These are phyloP conservation scores for Lathyrus sativus DNA, from an alignment of 306 rosid genomes.

Conservation along the genomic window DNA sequence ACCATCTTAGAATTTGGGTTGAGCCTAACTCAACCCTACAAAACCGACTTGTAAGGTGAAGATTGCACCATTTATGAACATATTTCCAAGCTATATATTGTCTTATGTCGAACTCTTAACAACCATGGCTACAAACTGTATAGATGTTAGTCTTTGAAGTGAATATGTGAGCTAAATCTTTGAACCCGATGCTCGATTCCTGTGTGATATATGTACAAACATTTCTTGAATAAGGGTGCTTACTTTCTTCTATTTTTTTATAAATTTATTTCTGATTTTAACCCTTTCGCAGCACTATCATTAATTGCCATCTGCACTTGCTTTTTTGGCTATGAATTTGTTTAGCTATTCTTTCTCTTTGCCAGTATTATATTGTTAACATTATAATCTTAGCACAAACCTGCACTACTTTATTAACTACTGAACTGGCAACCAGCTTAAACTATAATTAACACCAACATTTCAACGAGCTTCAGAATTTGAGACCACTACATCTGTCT, in stretches of 20 bases:
- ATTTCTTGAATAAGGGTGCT: slow-evolving; percentile 18
- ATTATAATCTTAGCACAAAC: slow-evolving; percentile 11
- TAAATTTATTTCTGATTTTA: neutral
- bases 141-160: slow-evolving; percentile 16
- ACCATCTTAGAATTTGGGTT: no score
- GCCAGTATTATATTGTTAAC: slow-evolving; percentile 18
- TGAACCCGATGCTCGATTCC: slow-evolving; percentile 26
- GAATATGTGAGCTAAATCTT: slow-evolving; percentile 24
- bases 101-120: no score
- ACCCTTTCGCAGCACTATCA: slow-evolving; percentile 14
- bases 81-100: no score
- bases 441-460: neutral
- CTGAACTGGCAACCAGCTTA: neutral
- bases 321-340: slow-evolving; percentile 24
- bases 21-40: no score
- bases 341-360: slow-evolving; percentile 12
- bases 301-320: slow-evolving; percentile 10
- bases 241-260: neutral
- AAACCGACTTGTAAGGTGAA: no score
- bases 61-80: no score
- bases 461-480: slow-evolving; percentile 20
- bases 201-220: slow-evolving; percentile 9
- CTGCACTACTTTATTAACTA: slow-evolving; percentile 2
- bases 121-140: slow-evolving; percentile 20
- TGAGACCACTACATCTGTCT: slow-evolving; percentile 17